Base-by-base conservation (phyloP, 2,329 filamentous ascomycete genomes). In the Cyphellophora attinorum region DNA sequence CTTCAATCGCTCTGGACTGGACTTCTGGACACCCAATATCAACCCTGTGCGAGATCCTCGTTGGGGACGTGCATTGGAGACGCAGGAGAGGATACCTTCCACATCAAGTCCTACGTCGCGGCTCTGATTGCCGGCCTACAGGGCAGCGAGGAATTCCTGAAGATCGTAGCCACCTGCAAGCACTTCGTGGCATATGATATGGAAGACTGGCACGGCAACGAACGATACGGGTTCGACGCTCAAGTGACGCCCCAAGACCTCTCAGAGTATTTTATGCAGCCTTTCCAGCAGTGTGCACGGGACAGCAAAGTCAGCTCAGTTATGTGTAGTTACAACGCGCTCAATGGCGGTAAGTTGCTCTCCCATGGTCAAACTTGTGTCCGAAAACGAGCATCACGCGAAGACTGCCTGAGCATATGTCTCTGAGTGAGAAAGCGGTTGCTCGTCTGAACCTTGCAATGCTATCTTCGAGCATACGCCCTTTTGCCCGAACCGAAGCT, bases 21-120 rank as follows among this genome's bases (percentile, higher is more conserved):
- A 77, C 49, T 76, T 65, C 49, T 79, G 73, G 68, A 76, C 77
- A 0, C 77, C 78, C 0, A 79, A 81, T 47, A 76, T 81, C 52
- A 81, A 79, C 47, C 65, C 71, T 0, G 80, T 72, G 57, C 67
- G 67, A 19, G 74, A 78, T 45, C 74, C 76, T 0, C 59, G 76
- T n/a, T 76, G 74, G 74, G 74, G 74, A 2, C 60, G 74, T 6
- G 74, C 74, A 0, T 63, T 68, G 40, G 72, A 78, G 47, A 76
- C 73, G 0, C 74, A 0, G 72, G 72, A 2, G 72, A 76, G 47
- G 72, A 76, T 42, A 56, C 65, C 0, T 60, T 64, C 29, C 62
- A 61, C 19, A 55, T 75, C 10, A 57, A 61, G 5, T 52, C 53
- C 6, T 76, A 74, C 36, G 67, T 70, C 3, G 60, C 65, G 32